Percentiles rank a stretch among this genome's conserved stretches.
phyloP scores from a whole-genome alignment of 768 basidiomycete genomes.

The Kondoa malvinella region DNA sequence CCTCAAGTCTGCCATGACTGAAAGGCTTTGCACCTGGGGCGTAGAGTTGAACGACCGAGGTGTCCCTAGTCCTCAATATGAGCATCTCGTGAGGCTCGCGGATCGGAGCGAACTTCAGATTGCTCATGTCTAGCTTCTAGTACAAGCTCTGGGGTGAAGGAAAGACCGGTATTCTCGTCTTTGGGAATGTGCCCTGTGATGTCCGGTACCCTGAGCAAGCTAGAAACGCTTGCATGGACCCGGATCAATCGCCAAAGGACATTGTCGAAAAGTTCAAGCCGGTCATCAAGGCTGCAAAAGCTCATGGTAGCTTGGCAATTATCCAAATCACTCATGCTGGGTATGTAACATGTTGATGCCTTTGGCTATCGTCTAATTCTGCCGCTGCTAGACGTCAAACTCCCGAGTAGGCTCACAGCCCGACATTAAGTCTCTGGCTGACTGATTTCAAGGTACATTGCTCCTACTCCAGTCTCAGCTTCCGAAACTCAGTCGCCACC shows the following conservation, averaged over 20 bases:
- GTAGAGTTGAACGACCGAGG: constrained; percentile 25
- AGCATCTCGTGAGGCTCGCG: no score
- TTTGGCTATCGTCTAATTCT: no score
- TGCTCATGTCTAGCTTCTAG: no score
- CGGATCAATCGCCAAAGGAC: constrained; percentile 18
- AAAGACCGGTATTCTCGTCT: constrained; percentile 27
- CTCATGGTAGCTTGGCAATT: constrained; percentile 26
- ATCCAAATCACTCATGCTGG: constrained; percentile 31
- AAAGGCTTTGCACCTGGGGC: constrained; percentile 29
- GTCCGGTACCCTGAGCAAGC: constrained; percentile 27
- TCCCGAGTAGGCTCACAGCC: constrained; percentile 5
- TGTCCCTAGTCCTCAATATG: constrained; percentile 25
- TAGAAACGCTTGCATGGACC: constrained; percentile 28
- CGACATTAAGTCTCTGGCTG: constrained; percentile 4
- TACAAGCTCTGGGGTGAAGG: constrained; percentile 31
- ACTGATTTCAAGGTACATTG: constrained; percentile 20
- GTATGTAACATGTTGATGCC: no score
- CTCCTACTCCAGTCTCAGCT: constrained; percentile 24
- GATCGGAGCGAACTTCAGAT: no score
- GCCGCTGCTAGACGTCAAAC: constrained; percentile 25
- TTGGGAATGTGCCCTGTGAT: constrained; percentile 30
- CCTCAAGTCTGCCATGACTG: constrained; percentile 30
- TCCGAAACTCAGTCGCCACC: constrained; percentile 26
- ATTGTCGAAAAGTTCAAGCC: constrained; percentile 27
- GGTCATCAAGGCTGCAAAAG: constrained; percentile 26